Conservation (phyloP, 2,329 filamentous ascomycete genomes). For the Cladosporium sp. region DNA sequence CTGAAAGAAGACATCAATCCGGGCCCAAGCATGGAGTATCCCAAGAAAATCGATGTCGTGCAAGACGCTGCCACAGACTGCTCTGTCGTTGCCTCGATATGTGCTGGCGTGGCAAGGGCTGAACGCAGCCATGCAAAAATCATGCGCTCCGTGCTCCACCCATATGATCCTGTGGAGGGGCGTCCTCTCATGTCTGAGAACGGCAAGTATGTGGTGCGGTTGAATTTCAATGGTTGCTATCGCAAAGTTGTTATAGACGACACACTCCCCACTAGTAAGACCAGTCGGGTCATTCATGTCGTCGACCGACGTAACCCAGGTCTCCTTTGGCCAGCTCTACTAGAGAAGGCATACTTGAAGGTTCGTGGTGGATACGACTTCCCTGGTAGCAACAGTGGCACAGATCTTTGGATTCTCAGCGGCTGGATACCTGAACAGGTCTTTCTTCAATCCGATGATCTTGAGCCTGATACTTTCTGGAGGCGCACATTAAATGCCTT, state of each 20-base stretch:
- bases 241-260: constrained; percentile 87
- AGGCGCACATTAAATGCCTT: constrained; percentile 69
- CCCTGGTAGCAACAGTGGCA: constrained; percentile 93
- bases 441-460: constrained; percentile 80
- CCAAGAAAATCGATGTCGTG: constrained; percentile 69
- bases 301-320: constrained; percentile 75
- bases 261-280: constrained; percentile 71
- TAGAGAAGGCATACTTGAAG: constrained; percentile 96
- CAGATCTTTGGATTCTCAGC: constrained; percentile 85
- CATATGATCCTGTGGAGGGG: constrained; percentile 58
- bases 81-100: constrained; percentile 92
- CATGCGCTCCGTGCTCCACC: constrained; percentile 68
- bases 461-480: constrained; percentile 74
- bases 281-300: constrained; percentile 74
- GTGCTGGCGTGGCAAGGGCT: constrained; percentile 68
- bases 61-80: constrained; percentile 96
- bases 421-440: constrained; percentile 97
- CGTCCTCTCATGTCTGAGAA: constrained; percentile 64
- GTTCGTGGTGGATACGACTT: constrained; percentile 95
- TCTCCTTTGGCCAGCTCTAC: constrained; percentile 84
- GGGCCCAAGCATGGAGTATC: constrained; percentile 53
- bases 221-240: constrained; percentile 94
- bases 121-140: constrained; percentile 68
- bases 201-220: constrained; percentile 85
- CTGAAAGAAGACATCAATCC: constrained; percentile 26